These are phyloP conservation scores for Acrocalymma vagum DNA, from an alignment of 2,329 filamentous ascomycete genomes.

Conservation along the genomic window DNA sequence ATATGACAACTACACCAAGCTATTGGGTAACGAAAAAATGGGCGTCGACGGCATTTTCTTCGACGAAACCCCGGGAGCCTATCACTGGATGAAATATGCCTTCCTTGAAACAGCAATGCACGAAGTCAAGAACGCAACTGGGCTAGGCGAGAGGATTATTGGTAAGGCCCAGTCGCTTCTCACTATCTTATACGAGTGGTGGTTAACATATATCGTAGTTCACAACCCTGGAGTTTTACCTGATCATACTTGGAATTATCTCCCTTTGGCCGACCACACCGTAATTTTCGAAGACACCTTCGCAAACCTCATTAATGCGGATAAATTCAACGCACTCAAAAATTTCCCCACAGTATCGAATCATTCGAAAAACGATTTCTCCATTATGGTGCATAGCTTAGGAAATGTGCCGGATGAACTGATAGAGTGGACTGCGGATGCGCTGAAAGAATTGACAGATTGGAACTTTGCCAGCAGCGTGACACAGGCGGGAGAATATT, in stretches of 20 bases:
- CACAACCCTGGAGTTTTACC: slow-evolving; percentile 23
- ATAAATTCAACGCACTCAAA: slow-evolving; percentile 28
- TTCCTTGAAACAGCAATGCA: slow-evolving; percentile 32
- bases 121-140: slow-evolving; percentile 26
- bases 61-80: slow-evolving; percentile 57
- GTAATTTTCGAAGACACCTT: slow-evolving; percentile 44
- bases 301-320: slow-evolving; percentile 32
- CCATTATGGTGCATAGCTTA: slow-evolving; percentile 36
- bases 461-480: slow-evolving; percentile 40
- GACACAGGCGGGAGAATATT: slow-evolving; percentile 32
- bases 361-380: slow-evolving; percentile 31
- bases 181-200: background rate
- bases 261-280: slow-evolving; percentile 41
- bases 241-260: slow-evolving; percentile 33
- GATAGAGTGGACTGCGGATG: slow-evolving; percentile 36
- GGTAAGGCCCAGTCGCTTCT: slow-evolving; percentile 18
- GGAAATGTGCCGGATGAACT: slow-evolving; percentile 37
- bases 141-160: slow-evolving; percentile 34
- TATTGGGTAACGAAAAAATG: slow-evolving; percentile 46
- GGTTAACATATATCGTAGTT: slow-evolving; percentile 23
- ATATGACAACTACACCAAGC: slow-evolving; percentile 58
- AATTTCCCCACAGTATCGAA: no score
- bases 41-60: slow-evolving; percentile 62
- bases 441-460: no score
- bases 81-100: slow-evolving; percentile 21